Percentiles rank a stretch among this genome's conserved stretches.
Evolutionary conservation across 805 yeast genomes (phyloP).

Genomic region (Suhomyces vadensis): DNA sequence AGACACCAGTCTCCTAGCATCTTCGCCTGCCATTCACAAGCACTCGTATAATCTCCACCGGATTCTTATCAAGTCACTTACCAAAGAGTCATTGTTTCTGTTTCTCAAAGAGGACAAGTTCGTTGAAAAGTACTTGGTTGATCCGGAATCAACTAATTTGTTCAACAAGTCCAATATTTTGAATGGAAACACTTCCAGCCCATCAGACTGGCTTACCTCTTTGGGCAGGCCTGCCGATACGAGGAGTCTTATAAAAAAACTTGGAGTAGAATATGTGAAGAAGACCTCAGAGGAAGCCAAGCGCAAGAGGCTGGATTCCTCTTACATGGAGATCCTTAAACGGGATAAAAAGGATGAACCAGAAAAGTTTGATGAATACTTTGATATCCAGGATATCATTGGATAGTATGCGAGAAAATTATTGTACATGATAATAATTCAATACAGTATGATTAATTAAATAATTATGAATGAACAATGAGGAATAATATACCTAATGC

Average conservation of each 20-base stretch:
- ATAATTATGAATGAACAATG: too few relatives aligned
- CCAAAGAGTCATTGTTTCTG: slow-evolving; percentile 17
- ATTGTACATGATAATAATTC: too few relatives aligned
- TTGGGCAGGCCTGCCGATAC: slow-evolving; percentile 14
- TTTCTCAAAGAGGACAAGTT: slow-evolving; percentile 27
- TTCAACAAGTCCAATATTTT: slow-evolving; percentile 34
- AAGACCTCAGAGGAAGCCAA: slow-evolving; percentile 18
- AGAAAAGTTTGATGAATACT: slow-evolving; percentile 13
- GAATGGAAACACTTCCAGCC: slow-evolving; percentile 15
- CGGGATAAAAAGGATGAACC: slow-evolving; percentile 1
- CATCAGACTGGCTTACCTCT: slow-evolving; percentile 19
- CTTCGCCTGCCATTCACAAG: slow-evolving; percentile 34
- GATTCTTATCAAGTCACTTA: slow-evolving; percentile 24
- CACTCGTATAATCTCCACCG: slow-evolving; percentile 25
- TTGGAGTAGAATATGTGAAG: slow-evolving; percentile 25
- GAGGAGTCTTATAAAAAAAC: slow-evolving; percentile 22
- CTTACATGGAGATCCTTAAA: slow-evolving; percentile 6
- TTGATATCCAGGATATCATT: slow-evolving; percentile 15
- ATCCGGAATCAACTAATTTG: slow-evolving; percentile 25
- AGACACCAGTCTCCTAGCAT: slow-evolving; percentile 22
- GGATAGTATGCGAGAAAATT: too few relatives aligned
- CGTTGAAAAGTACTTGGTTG: slow-evolving; percentile 23
- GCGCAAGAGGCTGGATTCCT: slow-evolving; percentile 9
- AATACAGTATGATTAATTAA: too few relatives aligned
- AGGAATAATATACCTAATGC: too few relatives aligned